Evolutionary conservation across 768 basidiomycete genomes (phyloP).

Genomic region (Collybia nuda): DNA sequence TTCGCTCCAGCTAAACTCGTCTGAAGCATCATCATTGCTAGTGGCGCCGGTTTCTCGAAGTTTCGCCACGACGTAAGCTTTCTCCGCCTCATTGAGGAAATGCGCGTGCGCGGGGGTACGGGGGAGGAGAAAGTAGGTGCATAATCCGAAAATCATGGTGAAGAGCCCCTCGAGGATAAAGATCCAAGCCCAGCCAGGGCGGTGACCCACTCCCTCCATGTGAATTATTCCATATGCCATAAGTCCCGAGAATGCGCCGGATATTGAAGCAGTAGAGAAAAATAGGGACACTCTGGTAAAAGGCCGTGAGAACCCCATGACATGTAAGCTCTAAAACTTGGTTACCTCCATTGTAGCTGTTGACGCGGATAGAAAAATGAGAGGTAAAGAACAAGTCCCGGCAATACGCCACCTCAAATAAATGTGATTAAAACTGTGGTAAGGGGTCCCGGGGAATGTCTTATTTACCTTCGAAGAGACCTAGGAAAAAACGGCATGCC

Average conservation of each 20-base stretch:
- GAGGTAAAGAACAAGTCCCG: conserved; percentile 55
- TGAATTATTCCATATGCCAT: conserved; percentile 64
- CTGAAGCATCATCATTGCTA: conserved; percentile 28
- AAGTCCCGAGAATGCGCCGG: conserved; percentile 69
- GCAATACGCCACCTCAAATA: conserved; percentile 51
- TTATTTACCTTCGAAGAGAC: conserved; percentile 45
- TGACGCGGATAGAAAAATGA: conserved; percentile 56
- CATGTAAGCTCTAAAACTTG: background rate
- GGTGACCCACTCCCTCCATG: conserved; percentile 54
- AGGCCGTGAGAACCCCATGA: too few relatives aligned
- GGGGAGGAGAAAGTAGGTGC: conserved; percentile 49
- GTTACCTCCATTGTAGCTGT: conserved; percentile 45
- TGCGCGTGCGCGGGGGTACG: conserved; percentile 37
- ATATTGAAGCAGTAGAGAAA: conserved; percentile 53
- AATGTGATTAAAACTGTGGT: background rate
- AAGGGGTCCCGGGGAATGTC: background rate
- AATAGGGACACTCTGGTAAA: conserved; percentile 39
- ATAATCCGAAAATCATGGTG: conserved; percentile 55
- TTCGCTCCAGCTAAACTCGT: conserved; percentile 60
- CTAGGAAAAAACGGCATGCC: conserved; percentile 50
- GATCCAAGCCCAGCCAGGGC: conserved; percentile 70
- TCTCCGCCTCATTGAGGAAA: conserved; percentile 54
- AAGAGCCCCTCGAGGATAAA: conserved; percentile 68
- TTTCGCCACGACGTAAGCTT: conserved; percentile 38
- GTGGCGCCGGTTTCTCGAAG: conserved; percentile 40